Percentiles rank a stretch among this genome's conserved stretches.
These are phyloP conservation scores for Podospora didyma DNA, from an alignment of 495 filamentous ascomycete species.

Conservation along the genomic window DNA sequence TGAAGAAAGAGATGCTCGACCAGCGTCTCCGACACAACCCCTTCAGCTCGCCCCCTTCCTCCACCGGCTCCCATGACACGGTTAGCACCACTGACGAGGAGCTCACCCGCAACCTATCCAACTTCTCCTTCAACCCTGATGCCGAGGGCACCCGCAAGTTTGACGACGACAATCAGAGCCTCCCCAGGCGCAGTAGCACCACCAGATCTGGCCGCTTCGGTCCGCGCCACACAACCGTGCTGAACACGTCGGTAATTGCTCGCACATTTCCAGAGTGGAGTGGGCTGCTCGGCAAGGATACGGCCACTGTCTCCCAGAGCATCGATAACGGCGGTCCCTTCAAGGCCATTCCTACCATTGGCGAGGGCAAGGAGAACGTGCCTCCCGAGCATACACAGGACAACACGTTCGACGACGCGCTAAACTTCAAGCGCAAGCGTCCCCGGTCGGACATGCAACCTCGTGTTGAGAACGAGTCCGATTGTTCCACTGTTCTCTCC, in stretches of 20 bases:
- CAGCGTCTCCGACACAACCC: slow-evolving; percentile 36
- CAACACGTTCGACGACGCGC: slow-evolving; percentile 22
- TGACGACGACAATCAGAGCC: slow-evolving; percentile 16
- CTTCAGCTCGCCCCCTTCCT: slow-evolving; percentile 48
- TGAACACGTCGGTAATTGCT: slow-evolving; percentile 62
- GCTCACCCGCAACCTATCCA: slow-evolving; percentile 33
- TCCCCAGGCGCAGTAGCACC: slow-evolving; percentile 16
- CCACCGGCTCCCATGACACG: slow-evolving; percentile 49
- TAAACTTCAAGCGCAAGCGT: slow-evolving; percentile 26
- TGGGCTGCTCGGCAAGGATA: slow-evolving; percentile 20
- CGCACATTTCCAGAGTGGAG: slow-evolving; percentile 60
- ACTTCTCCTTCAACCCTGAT: slow-evolving; percentile 42
- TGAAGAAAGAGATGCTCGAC: slow-evolving; percentile 33
- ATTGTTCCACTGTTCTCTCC: slow-evolving; percentile 37
- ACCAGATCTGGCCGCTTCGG: slow-evolving; percentile 28
- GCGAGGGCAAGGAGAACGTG: slow-evolving; percentile 35
- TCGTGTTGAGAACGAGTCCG: slow-evolving; percentile 41
- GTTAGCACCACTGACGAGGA: slow-evolving; percentile 40
- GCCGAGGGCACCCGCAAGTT: slow-evolving; percentile 42
- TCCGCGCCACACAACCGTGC: slow-evolving; percentile 17
- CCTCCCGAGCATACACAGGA: slow-evolving; percentile 28
- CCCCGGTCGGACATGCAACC: slow-evolving; percentile 40
- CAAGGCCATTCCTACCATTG: slow-evolving; percentile 12
- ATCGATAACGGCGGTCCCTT: slow-evolving; percentile 14
- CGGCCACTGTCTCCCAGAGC: slow-evolving; percentile 16